These are phyloP conservation scores for Millerozyma miso DNA, from an alignment of 805 yeast species.

Conservation along the genomic window DNA sequence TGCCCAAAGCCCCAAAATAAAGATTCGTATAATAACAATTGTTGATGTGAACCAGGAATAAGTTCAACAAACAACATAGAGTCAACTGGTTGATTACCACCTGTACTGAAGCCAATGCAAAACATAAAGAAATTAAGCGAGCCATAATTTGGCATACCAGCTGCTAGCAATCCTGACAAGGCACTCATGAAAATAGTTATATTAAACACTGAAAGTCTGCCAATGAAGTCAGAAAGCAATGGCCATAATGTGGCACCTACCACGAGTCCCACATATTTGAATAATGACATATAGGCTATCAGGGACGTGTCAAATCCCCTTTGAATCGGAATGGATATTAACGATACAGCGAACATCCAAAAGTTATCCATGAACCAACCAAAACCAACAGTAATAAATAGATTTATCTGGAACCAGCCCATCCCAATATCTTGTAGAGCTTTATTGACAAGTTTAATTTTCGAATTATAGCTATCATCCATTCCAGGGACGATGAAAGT, in stretches of 20 bases:
- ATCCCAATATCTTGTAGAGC: constrained; percentile 10
- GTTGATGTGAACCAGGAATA: constrained; percentile 10
- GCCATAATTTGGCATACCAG: constrained; percentile 12
- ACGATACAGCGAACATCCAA: constrained; percentile 10
- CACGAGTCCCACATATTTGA: constrained; percentile 25
- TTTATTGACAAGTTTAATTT: constrained; percentile 5
- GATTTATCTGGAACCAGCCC: constrained; percentile 34
- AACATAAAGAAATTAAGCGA: constrained; percentile 11
- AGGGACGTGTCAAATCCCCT: constrained; percentile 6
- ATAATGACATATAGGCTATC: constrained; percentile 8
- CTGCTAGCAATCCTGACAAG: constrained; percentile 10
- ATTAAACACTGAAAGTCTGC: constrained; percentile 12
- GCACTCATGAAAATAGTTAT: constrained; percentile 10
- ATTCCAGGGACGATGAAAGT: constrained; percentile 6
- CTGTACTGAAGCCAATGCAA: constrained; percentile 11
- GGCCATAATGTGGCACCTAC: constrained; percentile 12
- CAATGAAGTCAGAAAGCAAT: constrained; percentile 11
- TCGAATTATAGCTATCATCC: constrained; percentile 7
- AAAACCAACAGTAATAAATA: constrained; percentile 45
- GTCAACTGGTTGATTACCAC: constrained; percentile 14
- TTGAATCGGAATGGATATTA: constrained; percentile 8
- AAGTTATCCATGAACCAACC: constrained; percentile 44
- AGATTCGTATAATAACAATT: constrained; percentile 23
- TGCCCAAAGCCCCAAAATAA: constrained; percentile 58
- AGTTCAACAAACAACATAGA: constrained; percentile 12